Evolutionary conservation across 352 stramenopile species (phyloP).

Genomic region (Phytophthora vignae): DNA sequence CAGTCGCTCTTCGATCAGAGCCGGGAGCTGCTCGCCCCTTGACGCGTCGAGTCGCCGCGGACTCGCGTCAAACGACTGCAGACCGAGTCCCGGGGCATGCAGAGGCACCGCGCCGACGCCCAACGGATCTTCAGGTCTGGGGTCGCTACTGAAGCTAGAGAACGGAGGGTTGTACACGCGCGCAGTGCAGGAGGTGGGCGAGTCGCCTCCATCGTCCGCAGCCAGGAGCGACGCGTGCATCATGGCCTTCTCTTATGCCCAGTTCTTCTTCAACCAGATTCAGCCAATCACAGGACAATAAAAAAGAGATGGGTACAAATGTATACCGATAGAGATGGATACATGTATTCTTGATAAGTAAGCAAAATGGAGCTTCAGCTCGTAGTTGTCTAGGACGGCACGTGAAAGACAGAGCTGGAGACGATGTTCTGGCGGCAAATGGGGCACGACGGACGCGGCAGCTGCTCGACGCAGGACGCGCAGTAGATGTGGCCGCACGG

Average conservation of each 20-base stretch:
- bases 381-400: slow-evolving; percentile 50
- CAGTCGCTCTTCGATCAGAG: slow-evolving; percentile 36
- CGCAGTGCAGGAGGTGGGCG: slow-evolving; percentile 18
- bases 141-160: background rate
- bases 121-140: background rate
- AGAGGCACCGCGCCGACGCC: background rate
- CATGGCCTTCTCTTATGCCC: slow-evolving; percentile 16
- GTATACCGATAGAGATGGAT: background rate
- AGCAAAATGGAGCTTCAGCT: background rate
- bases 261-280: slow-evolving; percentile 30
- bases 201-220: slow-evolving; percentile 9
- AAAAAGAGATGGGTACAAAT: background rate
- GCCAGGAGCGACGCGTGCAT: slow-evolving; percentile 23
- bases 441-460: slow-evolving; percentile 72
- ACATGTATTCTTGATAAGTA: background rate
- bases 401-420: slow-evolving; percentile 71
- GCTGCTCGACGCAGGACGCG: slow-evolving; percentile 60
- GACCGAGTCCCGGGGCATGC: background rate
- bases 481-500: slow-evolving; percentile 89
- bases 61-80: background rate
- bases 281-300: background rate
- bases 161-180: slow-evolving; percentile 4
- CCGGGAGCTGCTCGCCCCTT: slow-evolving; percentile 14
- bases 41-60: background rate
- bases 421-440: slow-evolving; percentile 73